Percentiles rank a stretch among this genome's conserved stretches.
Conservation (phyloP, 768 basidiomycete genomes). For the Suillus luteus region DNA sequence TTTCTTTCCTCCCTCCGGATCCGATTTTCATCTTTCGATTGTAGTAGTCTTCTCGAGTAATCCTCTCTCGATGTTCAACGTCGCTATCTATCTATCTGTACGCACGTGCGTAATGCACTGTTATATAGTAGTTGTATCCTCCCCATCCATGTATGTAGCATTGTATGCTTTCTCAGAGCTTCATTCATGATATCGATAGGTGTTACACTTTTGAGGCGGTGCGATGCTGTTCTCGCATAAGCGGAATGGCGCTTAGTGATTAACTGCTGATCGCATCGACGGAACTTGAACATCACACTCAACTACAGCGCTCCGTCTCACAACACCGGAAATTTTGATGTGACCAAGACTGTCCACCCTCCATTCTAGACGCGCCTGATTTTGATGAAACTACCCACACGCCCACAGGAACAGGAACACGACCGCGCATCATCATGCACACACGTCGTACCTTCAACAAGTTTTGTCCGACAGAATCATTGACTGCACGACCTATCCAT, state of each 20-base stretch:
- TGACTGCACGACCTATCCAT: conserved; percentile 16
- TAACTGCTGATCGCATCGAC: neutral
- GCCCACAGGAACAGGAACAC: neutral
- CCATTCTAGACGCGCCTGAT: neutral
- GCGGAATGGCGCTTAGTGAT: too few species aligned
- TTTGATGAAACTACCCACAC: neutral
- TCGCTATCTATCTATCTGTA: conserved; percentile 2
- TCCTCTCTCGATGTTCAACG: neutral
- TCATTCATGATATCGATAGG: too few species aligned
- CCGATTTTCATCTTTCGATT: neutral
- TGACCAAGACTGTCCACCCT: neutral
- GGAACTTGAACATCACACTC: neutral
- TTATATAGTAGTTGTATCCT: conserved; percentile 1
- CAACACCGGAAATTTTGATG: neutral
- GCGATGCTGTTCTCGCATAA: neutral
- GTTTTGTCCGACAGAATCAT: conserved; percentile 7
- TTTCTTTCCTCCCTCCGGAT: neutral
- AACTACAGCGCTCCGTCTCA: neutral
- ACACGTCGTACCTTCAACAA: conserved; percentile 5
- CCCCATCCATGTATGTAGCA: neutral
- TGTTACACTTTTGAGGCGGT: neutral
- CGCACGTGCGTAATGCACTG: conserved; percentile 6
- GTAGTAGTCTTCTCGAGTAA: neutral
- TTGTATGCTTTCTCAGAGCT: neutral
- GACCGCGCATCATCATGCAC: neutral